Percentiles rank a stretch among this genome's conserved stretches.
Conservation (phyloP, 352 stramenopile genomes). For the Globisporangium carolinianum region DNA sequence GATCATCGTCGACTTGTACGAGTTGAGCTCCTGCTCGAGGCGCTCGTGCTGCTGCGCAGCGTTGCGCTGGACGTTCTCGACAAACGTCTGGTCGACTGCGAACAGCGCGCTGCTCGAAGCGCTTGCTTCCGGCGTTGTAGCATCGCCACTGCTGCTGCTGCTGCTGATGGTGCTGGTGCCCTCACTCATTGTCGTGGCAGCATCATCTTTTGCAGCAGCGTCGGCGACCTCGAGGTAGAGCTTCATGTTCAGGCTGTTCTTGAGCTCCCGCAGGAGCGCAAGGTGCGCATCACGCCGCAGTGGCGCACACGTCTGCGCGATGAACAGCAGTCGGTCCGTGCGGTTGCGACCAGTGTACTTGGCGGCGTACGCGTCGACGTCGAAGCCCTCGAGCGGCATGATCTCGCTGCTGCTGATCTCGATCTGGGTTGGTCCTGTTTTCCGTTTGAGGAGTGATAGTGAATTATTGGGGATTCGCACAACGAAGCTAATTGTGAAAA, state of each 20-base stretch:
- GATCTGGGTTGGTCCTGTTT: no score
- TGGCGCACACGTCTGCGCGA: slow-evolving; percentile 34
- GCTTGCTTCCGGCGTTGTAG: slow-evolving; percentile 20
- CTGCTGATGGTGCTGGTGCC: not conserved
- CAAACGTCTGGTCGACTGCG: slow-evolving; percentile 31
- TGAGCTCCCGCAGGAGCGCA: slow-evolving; percentile 54
- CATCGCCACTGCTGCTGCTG: not conserved
- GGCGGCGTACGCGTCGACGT: slow-evolving; percentile 74
- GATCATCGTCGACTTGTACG: slow-evolving; percentile 90
- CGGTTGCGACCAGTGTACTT: slow-evolving; percentile 83
- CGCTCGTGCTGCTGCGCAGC: slow-evolving; percentile 68
- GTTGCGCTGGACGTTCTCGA: slow-evolving; percentile 63
- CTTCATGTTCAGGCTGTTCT: slow-evolving; percentile 58
- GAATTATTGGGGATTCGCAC: no score
- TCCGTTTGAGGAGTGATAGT: no score
- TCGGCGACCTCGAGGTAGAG: slow-evolving; percentile 59
- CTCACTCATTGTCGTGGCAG: slow-evolving; percentile 1
- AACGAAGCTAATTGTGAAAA: no score
- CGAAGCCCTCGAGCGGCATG: slow-evolving; percentile 47
- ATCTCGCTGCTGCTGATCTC: no score
- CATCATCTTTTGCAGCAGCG: slow-evolving; percentile 16
- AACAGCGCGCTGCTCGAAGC: slow-evolving; percentile 2
- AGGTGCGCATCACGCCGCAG: slow-evolving; percentile 45
- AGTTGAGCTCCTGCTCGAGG: slow-evolving; percentile 85
- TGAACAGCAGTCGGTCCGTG: slow-evolving; percentile 66